phyloP scores from a whole-genome alignment of 2,329 filamentous ascomycete species.

The Alternaria viburni region DNA sequence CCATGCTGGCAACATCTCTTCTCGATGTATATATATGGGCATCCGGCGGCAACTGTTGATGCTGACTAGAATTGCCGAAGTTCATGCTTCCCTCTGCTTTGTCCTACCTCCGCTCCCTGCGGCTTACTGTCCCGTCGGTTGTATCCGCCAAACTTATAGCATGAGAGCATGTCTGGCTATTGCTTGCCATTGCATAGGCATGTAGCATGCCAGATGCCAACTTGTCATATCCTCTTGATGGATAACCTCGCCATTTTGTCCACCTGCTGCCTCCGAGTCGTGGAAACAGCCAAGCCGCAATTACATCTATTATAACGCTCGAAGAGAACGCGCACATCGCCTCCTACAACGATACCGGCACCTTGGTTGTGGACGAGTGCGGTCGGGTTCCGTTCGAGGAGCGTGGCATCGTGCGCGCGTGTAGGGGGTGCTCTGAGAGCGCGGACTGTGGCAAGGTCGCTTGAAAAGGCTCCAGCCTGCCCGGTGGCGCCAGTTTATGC shows the following conservation, averaged over 20 bases:
- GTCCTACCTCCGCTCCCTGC: conserved; percentile 46
- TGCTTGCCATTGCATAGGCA: conserved; percentile 51
- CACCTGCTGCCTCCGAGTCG: conserved; percentile 35
- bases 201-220: conserved; percentile 44
- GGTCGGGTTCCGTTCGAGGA: conserved; percentile 42
- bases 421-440: conserved; percentile 35
- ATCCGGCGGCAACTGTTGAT: conserved; percentile 37
- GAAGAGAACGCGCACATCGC: conserved; percentile 39
- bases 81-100: conserved; percentile 50
- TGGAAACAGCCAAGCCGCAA: conserved; percentile 34
- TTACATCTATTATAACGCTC: conserved; percentile 34
- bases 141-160: conserved; percentile 50
- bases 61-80: conserved; percentile 52
- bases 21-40: conserved; percentile 32
- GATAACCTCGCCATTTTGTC: conserved; percentile 36
- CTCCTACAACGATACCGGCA: conserved; percentile 42
- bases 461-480: conserved; percentile 40
- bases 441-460: conserved; percentile 35
- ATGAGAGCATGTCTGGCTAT: conserved; percentile 57
- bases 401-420: conserved; percentile 33
- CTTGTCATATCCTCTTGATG: conserved; percentile 43
- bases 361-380: conserved; percentile 41
- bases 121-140: conserved; percentile 46
- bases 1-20: conserved; percentile 36
- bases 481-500: neutral